Evolutionary conservation across 169 alveolate species (phyloP), one percentile per base, ranked within the genome.

Genomic region (Hepatocystis sp.): DNA sequence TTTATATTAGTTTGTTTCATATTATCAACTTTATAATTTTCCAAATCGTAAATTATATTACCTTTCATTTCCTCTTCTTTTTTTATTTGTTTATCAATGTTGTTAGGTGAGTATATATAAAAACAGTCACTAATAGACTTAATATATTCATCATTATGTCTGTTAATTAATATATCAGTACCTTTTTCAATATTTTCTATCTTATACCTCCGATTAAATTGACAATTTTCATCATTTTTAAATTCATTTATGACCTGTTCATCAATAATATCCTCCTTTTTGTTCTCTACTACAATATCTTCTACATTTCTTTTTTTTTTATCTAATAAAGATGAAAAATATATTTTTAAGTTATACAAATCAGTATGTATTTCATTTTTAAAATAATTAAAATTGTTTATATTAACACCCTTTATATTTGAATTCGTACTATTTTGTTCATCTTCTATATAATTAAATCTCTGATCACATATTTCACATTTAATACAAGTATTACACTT

Each of bases 401-500:
- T 42, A 56, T 71, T 39, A 15, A 56, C 13, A 46, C 36, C 30
- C 21, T 11, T 71, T 21, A 46, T 44, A 19, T 71, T 58, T 8
- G 66, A 71, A 34, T 58, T 58, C 5, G 42, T 30, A 21, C 11
- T 28, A 42, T 30, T 19, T 21, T 51, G 55, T 0, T 10, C 23
- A 0, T 32, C 52, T 8, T 42, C 52, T n/a, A n/a, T n/a, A n/a
- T n/a, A n/a, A 25, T 52, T 49, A 71, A 71, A 58, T 13, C n/a
- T 23, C 3, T n/a, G 7, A 13, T 46, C 27, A 39, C 86, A 71
- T 0, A 46, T 60, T 13, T 47, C 86, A 56, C 86, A 71, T 42
- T 58, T 55, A 19, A 71, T 58, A 49, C 86, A 71, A 27, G 55
- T 60, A 30, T 58, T 17, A 44, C 86, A 71, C 19, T 71, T 71